Evolutionary conservation across 2,329 filamentous ascomycete genomes (phyloP), one percentile per base, ranked within the genome.

Genomic region (Beauveria pseudobassiana): DNA sequence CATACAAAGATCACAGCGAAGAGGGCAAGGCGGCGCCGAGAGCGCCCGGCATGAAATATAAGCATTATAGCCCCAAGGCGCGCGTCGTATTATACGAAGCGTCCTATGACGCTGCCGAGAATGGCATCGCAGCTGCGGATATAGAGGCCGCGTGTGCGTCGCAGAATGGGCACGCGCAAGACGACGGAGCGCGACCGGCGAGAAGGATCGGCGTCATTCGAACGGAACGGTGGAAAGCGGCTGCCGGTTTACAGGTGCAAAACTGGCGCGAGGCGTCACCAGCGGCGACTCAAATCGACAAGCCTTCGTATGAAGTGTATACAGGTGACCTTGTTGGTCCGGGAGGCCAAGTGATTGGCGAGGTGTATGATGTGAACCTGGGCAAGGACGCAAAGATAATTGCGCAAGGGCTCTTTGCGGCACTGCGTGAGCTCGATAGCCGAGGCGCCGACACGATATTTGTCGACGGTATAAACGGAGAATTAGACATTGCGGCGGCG

Each of bases 11-110:
- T 69, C 82, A 82, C 62, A 85, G 85, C 18, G 85, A 91, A 68
- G 80, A 84, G 22, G 87, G 84, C 5, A 84, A 83, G 56, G 77
- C 72, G 1, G 81, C 82, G 10, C 95, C 95, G 0, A 82, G 91
- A 62, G 95, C 95, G 1, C 95, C 95, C 0, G 95, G 95, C 1
- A 99, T 99, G 95, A 99, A 99, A 76, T 99, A 99, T 73, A 91
- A 95, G 71, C 95, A 99, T 73, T 99, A 99, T 71, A 96, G 93
- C 49, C 95, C 95, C 1, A 90, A 87, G 73, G 96, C 95, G 1
- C 86, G 82, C 51, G 93, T 99, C 2, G 78, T 96, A 16, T 79
- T 98, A 1, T 96, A 92, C 71, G 91, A 96, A 72, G 75, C 83
- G 28, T 73, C 70, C 43, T 76, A 71, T 72, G 64, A 63, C 14